Conservation (phyloP, 345 rosid species). For the Iberis pinnata region DNA sequence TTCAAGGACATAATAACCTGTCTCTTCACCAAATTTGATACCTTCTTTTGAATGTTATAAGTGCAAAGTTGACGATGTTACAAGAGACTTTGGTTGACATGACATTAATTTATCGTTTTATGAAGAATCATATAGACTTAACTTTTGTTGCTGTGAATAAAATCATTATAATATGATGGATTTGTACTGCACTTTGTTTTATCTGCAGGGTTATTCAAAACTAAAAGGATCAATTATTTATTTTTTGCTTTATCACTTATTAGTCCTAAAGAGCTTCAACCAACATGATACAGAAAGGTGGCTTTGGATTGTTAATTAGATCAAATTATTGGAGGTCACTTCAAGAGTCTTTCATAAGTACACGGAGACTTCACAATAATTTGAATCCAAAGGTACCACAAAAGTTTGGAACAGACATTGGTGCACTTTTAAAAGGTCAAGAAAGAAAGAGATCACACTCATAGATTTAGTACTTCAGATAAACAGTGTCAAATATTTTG, state of each 20-base stretch:
- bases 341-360: slow-evolving; percentile 16
- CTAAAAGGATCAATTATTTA: too few relatives aligned
- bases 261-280: slow-evolving; percentile 16
- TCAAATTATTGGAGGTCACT: slow-evolving; percentile 26
- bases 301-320: slow-evolving; percentile 18
- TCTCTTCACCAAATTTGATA: slow-evolving; percentile 22
- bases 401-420: slow-evolving; percentile 24
- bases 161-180: too few relatives aligned
- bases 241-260: background rate
- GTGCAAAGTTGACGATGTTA: slow-evolving; percentile 24
- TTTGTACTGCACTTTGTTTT: too few relatives aligned
- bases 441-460: slow-evolving; percentile 11
- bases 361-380: slow-evolving; percentile 25
- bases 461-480: too few relatives aligned
- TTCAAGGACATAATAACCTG: slow-evolving; percentile 4
- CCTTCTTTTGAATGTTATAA: slow-evolving; percentile 1
- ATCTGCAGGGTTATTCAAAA: too few relatives aligned
- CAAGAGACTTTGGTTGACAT: slow-evolving; percentile 22
- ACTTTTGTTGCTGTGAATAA: too few relatives aligned
- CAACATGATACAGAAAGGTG: slow-evolving; percentile 29
- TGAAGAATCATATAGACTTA: too few relatives aligned
- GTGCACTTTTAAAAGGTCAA: slow-evolving; percentile 23
- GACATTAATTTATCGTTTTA: background rate
- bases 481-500: too few relatives aligned
- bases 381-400: slow-evolving; percentile 29